Base-by-base conservation (phyloP, 768 basidiomycete species). In the Amyloporia xantha region DNA sequence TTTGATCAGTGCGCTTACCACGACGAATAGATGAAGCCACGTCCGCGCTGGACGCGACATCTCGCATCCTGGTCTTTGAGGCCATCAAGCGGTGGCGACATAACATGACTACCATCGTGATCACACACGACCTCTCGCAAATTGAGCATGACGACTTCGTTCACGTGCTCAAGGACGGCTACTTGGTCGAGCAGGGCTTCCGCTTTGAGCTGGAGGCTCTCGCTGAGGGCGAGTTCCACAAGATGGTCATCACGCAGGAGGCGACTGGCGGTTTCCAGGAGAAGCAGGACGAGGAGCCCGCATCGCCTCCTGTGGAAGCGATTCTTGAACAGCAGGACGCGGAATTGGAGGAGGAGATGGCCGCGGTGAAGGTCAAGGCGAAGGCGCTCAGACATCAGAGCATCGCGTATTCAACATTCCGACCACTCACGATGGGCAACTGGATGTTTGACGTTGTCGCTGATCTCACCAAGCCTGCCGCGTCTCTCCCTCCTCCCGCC, bases 81-180 rank as follows among this genome's bases (percentile, higher is more conserved):
- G 84, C 84, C 1, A 69, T 82, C 65, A 77, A 76, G 59, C 66
- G 66, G 2, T 91, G 86, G 86, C 74, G 90, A 5, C 60, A 62
- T 13, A 85, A 86, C 69, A 82, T 80, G 58, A 97, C 91, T 4
- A 96, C 91, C 5, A 83, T 94, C 61, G 84, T 94, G 53, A 96
- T 97, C 63, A 97, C 95, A 0, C 95, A 98, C 66, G 96, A 98
- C 57, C 79, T 98, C 15, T 83, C 84, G 1, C 89, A 93, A 55
- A 86, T 99, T 54, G 66, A 68, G 19, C 45, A 68, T 0, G 64
- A 71, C 12, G 94, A 97, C 65, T 97, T 96, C 55, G 90, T 96
- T 11, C 96, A 98, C 62, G 88, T 97, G 2, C 82, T 98, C 71
- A 80, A 82, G 55, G 74, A 81, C 17, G 95, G 94, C 0, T 57